A percentile compares a stretch with the other conserved stretches of the same genome.
phyloP scores from a whole-genome alignment of 2,329 filamentous ascomycete genomes.

The Geosmithia putterillii region DNA sequence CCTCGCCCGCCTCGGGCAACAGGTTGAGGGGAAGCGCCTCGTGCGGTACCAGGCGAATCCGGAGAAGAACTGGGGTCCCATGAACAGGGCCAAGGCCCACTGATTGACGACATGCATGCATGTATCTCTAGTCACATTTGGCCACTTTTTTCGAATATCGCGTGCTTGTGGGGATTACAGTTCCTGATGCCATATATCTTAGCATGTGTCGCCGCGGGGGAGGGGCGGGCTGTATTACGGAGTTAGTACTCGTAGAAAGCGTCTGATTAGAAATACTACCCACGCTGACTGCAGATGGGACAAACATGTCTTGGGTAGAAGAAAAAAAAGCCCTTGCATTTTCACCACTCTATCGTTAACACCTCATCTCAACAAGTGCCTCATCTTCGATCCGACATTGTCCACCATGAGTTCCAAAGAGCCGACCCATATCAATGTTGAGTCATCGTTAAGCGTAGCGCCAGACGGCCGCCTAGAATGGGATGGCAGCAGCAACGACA shows the following conservation, averaged over 20 bases:
- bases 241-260: too few relatives aligned
- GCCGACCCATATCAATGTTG: not conserved
- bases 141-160: not conserved
- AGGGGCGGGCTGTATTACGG: too few relatives aligned
- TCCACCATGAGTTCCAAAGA: not conserved
- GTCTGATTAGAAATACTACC: too few relatives aligned
- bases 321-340: too few relatives aligned
- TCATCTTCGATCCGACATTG: too few relatives aligned
- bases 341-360: too few relatives aligned
- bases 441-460: not conserved
- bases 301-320: too few relatives aligned
- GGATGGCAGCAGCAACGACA: slow-evolving; percentile 7
- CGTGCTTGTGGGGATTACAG: not conserved
- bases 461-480: slow-evolving; percentile 13
- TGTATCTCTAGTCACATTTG: not conserved
- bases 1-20: slow-evolving; percentile 62
- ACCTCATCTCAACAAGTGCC: too few relatives aligned
- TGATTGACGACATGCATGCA: not conserved
- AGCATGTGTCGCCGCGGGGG: not conserved
- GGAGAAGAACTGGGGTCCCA: slow-evolving; percentile 84
- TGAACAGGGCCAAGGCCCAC: slow-evolving; percentile 25
- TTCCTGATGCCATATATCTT: not conserved
- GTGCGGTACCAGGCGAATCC: slow-evolving; percentile 88
- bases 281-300: too few relatives aligned
- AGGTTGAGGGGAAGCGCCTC: slow-evolving; percentile 53